phyloP scores from a whole-genome alignment of 169 alveolate species.

The Cryptosporidium sp. region DNA sequence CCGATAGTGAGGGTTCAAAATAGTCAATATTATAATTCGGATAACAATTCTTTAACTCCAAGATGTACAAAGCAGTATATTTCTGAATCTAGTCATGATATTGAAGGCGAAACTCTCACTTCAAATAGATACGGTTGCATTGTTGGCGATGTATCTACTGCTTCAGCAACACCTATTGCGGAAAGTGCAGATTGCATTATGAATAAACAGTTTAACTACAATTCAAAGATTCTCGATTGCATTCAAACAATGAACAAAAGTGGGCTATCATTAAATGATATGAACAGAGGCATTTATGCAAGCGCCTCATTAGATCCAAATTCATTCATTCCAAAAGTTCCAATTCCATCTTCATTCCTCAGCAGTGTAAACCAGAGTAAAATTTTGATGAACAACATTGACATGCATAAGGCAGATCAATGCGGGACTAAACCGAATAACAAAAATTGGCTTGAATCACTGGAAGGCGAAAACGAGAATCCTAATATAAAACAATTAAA shows the following conservation, averaged over 20 bases:
- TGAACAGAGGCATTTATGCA: constrained; percentile 11
- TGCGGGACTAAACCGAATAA: not conserved
- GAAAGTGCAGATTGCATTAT: constrained; percentile 30
- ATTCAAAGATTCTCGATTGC: constrained; percentile 51
- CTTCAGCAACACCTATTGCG: constrained; percentile 68
- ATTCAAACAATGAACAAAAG: constrained; percentile 34
- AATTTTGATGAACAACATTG: not conserved
- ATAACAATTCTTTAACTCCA: constrained; percentile 56
- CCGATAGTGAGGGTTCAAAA: constrained; percentile 10
- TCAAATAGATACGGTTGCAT: constrained; percentile 26
- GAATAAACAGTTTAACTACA: constrained; percentile 31
- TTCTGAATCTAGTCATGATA: constrained; percentile 44
- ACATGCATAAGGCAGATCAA: constrained; percentile 8
- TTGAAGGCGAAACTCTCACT: constrained; percentile 47
- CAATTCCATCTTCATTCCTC: constrained; percentile 18
- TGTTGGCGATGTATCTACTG: constrained; percentile 71
- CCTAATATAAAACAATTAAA: constrained; percentile 30
- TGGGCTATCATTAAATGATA: constrained; percentile 14
- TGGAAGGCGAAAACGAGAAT: constrained; percentile 47
- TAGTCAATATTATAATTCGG: constrained; percentile 33
- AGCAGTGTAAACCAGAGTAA: constrained; percentile 15
- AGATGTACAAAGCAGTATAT: constrained; percentile 69
- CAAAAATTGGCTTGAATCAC: constrained; percentile 15
- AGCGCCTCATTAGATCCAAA: constrained; percentile 7
- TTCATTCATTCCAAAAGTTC: constrained; percentile 16